A percentile compares a stretch with the other conserved stretches of the same genome.
phyloP scores from a whole-genome alignment of 2,329 filamentous ascomycete species.

The Tolypocladium tundrense region DNA sequence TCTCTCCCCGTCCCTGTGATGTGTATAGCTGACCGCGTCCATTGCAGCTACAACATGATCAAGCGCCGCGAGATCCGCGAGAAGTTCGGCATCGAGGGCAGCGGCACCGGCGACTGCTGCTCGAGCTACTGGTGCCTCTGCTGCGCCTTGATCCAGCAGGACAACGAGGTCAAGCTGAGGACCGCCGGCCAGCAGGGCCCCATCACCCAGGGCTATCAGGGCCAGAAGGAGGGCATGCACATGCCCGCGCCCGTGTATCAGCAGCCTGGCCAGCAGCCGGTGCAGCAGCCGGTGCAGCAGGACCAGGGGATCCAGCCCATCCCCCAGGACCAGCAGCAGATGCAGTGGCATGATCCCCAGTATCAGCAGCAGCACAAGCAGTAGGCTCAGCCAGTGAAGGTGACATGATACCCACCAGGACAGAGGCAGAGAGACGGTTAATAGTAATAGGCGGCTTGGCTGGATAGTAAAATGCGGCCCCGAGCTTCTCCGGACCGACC shows the following conservation, averaged over 20 bases:
- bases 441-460: neutral
- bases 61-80: conserved; percentile 44
- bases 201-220: conserved; percentile 25
- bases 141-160: conserved; percentile 47
- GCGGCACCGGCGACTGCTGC: conserved; percentile 37
- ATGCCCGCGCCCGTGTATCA: conserved; percentile 14
- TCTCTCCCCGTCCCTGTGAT: neutral
- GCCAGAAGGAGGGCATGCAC: conserved; percentile 25
- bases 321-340: neutral
- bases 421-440: neutral
- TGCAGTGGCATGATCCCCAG: neutral
- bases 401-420: neutral
- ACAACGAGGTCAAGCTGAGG: conserved; percentile 37
- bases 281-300: conserved; percentile 2
- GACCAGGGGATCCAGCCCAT: neutral
- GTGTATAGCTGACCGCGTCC: neutral
- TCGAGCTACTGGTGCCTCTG: conserved; percentile 44
- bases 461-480: neutral
- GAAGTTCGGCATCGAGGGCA: conserved; percentile 42
- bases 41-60: conserved; percentile 33
- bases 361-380: neutral
- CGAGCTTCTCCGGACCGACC: neutral
- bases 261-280: neutral
- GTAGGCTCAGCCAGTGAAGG: neutral
- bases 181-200: conserved; percentile 13